Conservation (phyloP, 768 basidiomycete genomes). For the Collybiopsis confluens region DNA sequence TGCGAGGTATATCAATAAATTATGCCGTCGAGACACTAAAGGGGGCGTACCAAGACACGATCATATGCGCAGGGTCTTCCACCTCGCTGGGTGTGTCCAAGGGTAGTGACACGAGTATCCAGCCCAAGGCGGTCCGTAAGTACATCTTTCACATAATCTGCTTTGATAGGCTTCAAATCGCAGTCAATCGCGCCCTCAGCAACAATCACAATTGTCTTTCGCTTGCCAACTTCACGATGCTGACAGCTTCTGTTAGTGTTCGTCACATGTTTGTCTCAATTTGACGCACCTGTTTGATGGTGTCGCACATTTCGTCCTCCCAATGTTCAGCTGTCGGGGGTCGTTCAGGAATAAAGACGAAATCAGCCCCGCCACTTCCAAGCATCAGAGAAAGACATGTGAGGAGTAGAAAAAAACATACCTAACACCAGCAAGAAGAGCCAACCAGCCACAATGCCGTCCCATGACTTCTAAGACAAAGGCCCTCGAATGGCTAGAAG, state of each 20-base stretch:
- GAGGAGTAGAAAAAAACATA: constrained; percentile 27
- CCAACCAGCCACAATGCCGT: constrained; percentile 99
- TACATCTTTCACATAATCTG: constrained; percentile 88
- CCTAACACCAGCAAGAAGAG: constrained; percentile 89
- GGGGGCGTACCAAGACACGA: constrained; percentile 72
- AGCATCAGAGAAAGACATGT: not conserved
- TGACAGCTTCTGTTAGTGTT: constrained; percentile 24
- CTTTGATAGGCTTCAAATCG: constrained; percentile 85
- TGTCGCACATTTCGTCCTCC: constrained; percentile 89
- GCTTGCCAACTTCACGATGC: constrained; percentile 91
- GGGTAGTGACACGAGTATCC: constrained; percentile 93
- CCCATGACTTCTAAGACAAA: constrained; percentile 99
- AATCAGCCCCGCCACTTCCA: constrained; percentile 94
- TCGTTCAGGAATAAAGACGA: constrained; percentile 94
- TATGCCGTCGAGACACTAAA: not conserved
- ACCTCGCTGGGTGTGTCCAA: constrained; percentile 96
- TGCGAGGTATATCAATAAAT: constrained; percentile 24
- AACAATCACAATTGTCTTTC: constrained; percentile 97
- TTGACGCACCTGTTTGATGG: constrained; percentile 61
- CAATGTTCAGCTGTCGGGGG: constrained; percentile 78
- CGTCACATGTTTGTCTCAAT: not conserved
- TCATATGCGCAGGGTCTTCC: constrained; percentile 92
- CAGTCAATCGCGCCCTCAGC: constrained; percentile 94
- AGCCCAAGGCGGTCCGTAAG: constrained; percentile 82
- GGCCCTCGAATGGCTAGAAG: constrained; percentile 91